A percentile compares a stretch with the other conserved stretches of the same genome.
phyloP scores from a whole-genome alignment of 169 alveolate genomes.

The Babesia sp. region DNA sequence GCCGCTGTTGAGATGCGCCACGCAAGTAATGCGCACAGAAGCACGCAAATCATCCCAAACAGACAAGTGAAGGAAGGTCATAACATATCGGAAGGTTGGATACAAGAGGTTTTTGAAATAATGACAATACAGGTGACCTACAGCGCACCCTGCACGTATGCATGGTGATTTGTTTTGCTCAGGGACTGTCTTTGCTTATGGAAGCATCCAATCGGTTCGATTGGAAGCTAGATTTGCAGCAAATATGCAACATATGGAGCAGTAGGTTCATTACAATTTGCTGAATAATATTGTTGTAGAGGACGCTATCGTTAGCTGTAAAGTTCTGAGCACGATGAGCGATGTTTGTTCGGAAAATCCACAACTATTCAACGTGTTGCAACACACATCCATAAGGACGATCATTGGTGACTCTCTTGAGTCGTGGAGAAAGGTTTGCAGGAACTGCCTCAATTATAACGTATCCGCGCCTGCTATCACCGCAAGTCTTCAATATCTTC shows the following conservation, averaged over 20 bases:
- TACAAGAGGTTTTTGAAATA: neutral
- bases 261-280: conserved; percentile 13
- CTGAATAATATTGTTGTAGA: conserved; percentile 35
- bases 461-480: conserved; percentile 72
- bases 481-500: conserved; percentile 74
- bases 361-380: conserved; percentile 36
- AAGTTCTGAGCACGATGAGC: conserved; percentile 67
- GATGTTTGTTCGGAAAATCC: conserved; percentile 55
- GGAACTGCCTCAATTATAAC: conserved; percentile 61
- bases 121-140: conserved; percentile 56
- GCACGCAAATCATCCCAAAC: conserved; percentile 34
- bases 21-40: conserved; percentile 56
- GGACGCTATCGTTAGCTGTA: conserved; percentile 83
- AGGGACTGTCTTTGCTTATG: conserved; percentile 76
- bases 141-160: conserved; percentile 68
- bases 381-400: conserved; percentile 40
- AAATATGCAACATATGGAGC: conserved; percentile 80
- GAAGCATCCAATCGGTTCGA: conserved; percentile 69
- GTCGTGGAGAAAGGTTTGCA: conserved; percentile 73
- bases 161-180: conserved; percentile 79
- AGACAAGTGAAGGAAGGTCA: conserved; percentile 6
- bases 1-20: conserved; percentile 83
- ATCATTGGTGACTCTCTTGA: conserved; percentile 55
- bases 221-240: conserved; percentile 75
- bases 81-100: conserved; percentile 19